phyloP scores from a whole-genome alignment of 306 rosid species.

The Echinosophora koreensis region DNA sequence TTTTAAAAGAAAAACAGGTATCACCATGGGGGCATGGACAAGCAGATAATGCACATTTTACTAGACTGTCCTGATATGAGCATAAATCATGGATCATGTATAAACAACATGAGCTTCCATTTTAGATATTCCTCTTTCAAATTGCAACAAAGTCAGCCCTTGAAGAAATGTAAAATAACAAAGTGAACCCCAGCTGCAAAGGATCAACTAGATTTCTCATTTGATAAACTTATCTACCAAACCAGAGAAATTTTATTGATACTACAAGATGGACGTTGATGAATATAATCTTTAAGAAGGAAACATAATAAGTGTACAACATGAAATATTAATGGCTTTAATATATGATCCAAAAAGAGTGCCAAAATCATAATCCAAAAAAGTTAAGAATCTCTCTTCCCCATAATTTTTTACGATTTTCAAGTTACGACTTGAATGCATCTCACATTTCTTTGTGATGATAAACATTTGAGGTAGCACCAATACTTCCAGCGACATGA shows the following conservation, averaged over 20 bases:
- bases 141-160: conserved; percentile 5
- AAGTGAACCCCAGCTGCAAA: conserved; percentile 30
- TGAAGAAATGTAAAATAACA: conserved; percentile 1
- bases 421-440: conserved; percentile 24
- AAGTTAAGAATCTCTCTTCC: conserved; percentile 26
- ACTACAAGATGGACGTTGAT: conserved; percentile 19
- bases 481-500: conserved; percentile 26
- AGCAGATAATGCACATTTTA: conserved; percentile 39
- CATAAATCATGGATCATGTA: neutral
- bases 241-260: conserved; percentile 4
- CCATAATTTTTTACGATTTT: conserved; percentile 21
- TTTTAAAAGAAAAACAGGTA: no score
- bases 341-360: neutral
- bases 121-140: conserved; percentile 15
- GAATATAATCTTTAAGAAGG: conserved; percentile 14
- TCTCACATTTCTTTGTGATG: conserved; percentile 12
- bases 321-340: conserved; percentile 16
- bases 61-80: conserved; percentile 4
- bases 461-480: conserved; percentile 24
- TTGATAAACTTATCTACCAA: conserved; percentile 16
- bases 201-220: conserved; percentile 25
- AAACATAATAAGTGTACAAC: conserved; percentile 15
- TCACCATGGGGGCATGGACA: conserved; percentile 31
- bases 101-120: conserved; percentile 3
- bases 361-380: neutral